Evolutionary conservation across 78 protist species (phyloP), one percentile per base, ranked within the genome.

Genomic region (Dictyostelium citrinum): DNA sequence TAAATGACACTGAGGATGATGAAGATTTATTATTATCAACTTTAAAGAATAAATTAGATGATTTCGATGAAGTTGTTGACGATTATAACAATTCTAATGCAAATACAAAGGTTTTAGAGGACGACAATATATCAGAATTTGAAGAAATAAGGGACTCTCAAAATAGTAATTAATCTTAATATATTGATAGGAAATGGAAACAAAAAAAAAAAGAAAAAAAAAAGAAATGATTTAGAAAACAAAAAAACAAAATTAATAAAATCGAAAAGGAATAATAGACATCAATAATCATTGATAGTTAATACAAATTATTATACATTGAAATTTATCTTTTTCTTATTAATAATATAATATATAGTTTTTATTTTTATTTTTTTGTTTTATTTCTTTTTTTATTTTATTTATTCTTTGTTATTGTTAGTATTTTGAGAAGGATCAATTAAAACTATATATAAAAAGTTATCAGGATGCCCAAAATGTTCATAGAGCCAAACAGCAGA

Each of bases 381-480:
- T 49, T 16, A 16, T 49, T 49, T 49, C 5, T n/a, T 60, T 60
- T 60, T n/a, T 24, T 58, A 8, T 58, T 58, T 60, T 60, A 7
- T n/a, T 60, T 67, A 10, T 9, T 33, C 5, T 29, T 70, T 70
- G 20, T 70, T 70, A 5, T 31, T 68, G n/a, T 70, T 70, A n/a
- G 14, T 70, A 31, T 29, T 29, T 33, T 33, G 20, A 12, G 77
- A 70, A 17, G 84, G 83, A 70, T 84, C 60, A 27, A 46, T 12
- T 24, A 85, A 43, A 24, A 76, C 83, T 67, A 88, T 88, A 35
- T 88, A 88, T 39, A 88, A 68, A 68, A 88, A 88, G 81, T 88
- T 88, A 67, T 88, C 93, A 9, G 93, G 93, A 88, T 79, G 80
- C 29, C 72, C 37, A 68, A 88, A 88, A 72, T 67, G 81, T 24